Conservation (phyloP, 1,284 basidiomycete species). For the Ganoderma boninense region DNA sequence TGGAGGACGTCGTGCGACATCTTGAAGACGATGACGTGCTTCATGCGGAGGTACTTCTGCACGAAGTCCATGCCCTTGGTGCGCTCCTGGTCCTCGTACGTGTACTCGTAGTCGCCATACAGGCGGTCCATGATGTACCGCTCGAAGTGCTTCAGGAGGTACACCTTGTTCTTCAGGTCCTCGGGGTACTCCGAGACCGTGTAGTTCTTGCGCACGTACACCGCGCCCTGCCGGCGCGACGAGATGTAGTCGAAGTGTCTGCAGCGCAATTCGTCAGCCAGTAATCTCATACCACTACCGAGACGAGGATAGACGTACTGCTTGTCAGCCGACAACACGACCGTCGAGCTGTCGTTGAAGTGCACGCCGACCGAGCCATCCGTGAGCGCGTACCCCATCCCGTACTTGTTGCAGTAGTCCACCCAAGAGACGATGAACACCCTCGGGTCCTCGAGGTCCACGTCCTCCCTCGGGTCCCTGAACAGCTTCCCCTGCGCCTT, state of each 20-base stretch:
- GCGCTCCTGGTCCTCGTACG: constrained; percentile 74
- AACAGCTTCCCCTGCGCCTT: constrained; percentile 67
- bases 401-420: constrained; percentile 98
- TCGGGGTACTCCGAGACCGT: constrained; percentile 72
- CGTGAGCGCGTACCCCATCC: constrained; percentile 96
- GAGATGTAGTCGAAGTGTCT: constrained; percentile 90
- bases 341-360: constrained; percentile 93
- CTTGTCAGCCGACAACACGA: constrained; percentile 87
- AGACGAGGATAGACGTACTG: constrained; percentile 58
- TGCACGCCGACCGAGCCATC: constrained; percentile 95
- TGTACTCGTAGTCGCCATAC: constrained; percentile 84
- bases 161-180: constrained; percentile 88
- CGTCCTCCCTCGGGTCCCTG: constrained; percentile 65
- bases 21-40: constrained; percentile 96
- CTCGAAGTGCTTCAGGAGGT: constrained; percentile 92
- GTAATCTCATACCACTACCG: background rate
- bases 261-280: constrained; percentile 21
- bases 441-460: constrained; percentile 67
- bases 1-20: constrained; percentile 91
- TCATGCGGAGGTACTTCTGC: constrained; percentile 95
- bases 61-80: constrained; percentile 93
- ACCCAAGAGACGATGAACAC: constrained; percentile 98
- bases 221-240: constrained; percentile 66
- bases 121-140: constrained; percentile 91
- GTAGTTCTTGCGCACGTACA: constrained; percentile 75